phyloP scores from a whole-genome alignment of 1,139 yeast species.

The Magnusiomyces tetraspermus region DNA sequence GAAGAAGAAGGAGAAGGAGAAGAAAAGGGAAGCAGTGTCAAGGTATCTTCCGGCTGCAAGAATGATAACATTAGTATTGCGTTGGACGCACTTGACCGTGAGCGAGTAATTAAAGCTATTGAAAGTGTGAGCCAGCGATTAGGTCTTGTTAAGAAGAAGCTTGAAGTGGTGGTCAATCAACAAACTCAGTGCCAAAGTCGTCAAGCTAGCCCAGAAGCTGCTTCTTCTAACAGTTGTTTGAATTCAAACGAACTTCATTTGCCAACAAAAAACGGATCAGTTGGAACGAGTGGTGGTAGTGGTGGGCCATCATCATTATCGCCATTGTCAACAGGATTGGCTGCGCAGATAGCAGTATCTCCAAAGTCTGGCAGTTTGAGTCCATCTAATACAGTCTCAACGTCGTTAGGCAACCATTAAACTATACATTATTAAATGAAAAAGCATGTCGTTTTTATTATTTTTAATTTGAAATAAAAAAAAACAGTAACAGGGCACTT shows the following conservation, averaged over 20 bases:
- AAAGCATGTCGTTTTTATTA: no score
- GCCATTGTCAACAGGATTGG: no score
- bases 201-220: background rate
- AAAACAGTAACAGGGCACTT: no score
- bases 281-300: background rate
- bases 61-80: slow-evolving; percentile 22
- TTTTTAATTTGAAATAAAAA: no score
- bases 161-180: slow-evolving; percentile 8
- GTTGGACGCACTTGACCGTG: slow-evolving; percentile 61
- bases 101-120: slow-evolving; percentile 58
- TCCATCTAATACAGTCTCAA: no score
- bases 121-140: slow-evolving; percentile 29
- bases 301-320: no score
- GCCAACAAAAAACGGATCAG: background rate
- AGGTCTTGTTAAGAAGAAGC: slow-evolving; percentile 22
- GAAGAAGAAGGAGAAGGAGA: background rate
- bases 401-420: no score
- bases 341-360: no score
- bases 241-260: background rate
- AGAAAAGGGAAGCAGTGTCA: background rate
- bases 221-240: no score
- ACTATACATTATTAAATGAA: no score
- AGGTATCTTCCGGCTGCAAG: slow-evolving; percentile 3
- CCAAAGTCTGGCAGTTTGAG: no score
- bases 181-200: background rate